These are phyloP conservation scores for Suillus subluteus DNA, from an alignment of 768 basidiomycete genomes.

Conservation along the genomic window DNA sequence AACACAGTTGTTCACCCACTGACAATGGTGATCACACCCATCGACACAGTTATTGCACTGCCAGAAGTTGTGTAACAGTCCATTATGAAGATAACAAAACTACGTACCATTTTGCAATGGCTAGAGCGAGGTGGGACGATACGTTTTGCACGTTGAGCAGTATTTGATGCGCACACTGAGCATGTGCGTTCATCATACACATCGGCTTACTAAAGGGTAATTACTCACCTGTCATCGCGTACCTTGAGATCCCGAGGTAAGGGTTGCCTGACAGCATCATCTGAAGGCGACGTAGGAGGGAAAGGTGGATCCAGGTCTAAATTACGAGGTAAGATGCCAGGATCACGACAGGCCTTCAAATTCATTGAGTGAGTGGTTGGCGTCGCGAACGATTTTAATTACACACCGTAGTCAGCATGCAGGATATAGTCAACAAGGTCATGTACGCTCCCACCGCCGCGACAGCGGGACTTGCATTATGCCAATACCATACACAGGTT, in stretches of 20 bases:
- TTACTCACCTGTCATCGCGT: slow-evolving; percentile 70
- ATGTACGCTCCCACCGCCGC: slow-evolving; percentile 68
- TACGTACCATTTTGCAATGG: slow-evolving; percentile 89
- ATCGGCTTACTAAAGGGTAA: background rate
- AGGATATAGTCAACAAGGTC: slow-evolving; percentile 67
- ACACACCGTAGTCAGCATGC: slow-evolving; percentile 78
- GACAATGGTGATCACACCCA: slow-evolving; percentile 90
- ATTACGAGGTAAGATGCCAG: slow-evolving; percentile 88
- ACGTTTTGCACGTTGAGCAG: slow-evolving; percentile 90
- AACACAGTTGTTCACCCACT: slow-evolving; percentile 95
- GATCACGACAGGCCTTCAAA: slow-evolving; percentile 72
- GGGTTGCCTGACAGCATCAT: slow-evolving; percentile 63
- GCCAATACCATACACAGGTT: slow-evolving; percentile 91
- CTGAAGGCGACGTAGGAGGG: slow-evolving; percentile 62
- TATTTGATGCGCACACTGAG: slow-evolving; percentile 88
- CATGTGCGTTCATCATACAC: slow-evolving; percentile 10
- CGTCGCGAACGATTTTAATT: slow-evolving; percentile 9
- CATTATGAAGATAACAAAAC: background rate
- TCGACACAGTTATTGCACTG: slow-evolving; percentile 98
- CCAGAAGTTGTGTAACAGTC: slow-evolving; percentile 9
- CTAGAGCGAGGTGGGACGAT: slow-evolving; percentile 93
- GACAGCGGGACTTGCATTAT: slow-evolving; percentile 69
- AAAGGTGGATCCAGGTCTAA: slow-evolving; percentile 87
- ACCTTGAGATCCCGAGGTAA: slow-evolving; percentile 84
- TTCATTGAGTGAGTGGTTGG: slow-evolving; percentile 9